phyloP scores from a whole-genome alignment of 2,329 filamentous ascomycete genomes.

The Boeremia exigua region DNA sequence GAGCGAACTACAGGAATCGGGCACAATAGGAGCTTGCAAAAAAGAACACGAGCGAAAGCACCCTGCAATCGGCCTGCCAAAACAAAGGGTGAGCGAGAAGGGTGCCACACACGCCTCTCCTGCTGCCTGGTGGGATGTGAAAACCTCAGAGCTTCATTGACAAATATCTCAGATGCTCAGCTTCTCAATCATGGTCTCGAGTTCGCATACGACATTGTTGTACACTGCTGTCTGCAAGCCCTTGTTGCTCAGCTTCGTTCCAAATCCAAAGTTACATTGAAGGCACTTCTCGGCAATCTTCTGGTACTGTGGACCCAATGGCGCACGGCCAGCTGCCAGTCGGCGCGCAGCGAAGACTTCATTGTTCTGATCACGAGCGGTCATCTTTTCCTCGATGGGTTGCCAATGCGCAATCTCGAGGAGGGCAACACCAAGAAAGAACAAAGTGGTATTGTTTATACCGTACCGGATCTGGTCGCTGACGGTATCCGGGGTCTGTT shows the following conservation, averaged over 20 bases:
- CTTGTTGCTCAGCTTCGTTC: conserved; percentile 26
- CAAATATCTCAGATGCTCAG: background rate
- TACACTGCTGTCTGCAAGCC: conserved; percentile 34
- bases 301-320: conserved; percentile 25
- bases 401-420: conserved; percentile 36
- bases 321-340: conserved; percentile 19
- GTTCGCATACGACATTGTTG: conserved; percentile 30
- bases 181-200: conserved; percentile 17
- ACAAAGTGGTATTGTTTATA: conserved; percentile 34
- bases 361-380: conserved; percentile 20
- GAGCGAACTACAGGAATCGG: too few species aligned
- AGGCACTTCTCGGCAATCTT: conserved; percentile 26
- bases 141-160: background rate
- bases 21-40: too few species aligned
- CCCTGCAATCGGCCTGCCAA: too few species aligned
- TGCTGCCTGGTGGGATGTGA: too few species aligned
- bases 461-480: conserved; percentile 26
- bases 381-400: conserved; percentile 26
- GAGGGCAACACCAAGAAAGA: conserved; percentile 33
- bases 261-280: conserved; percentile 29
- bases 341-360: conserved; percentile 30
- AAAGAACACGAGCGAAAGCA: too few species aligned
- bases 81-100: too few species aligned
- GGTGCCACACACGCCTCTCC: too few species aligned
- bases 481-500: conserved; percentile 2